phyloP scores from a whole-genome alignment of 768 basidiomycete genomes.

The Lactarius pseudohatsudake region DNA sequence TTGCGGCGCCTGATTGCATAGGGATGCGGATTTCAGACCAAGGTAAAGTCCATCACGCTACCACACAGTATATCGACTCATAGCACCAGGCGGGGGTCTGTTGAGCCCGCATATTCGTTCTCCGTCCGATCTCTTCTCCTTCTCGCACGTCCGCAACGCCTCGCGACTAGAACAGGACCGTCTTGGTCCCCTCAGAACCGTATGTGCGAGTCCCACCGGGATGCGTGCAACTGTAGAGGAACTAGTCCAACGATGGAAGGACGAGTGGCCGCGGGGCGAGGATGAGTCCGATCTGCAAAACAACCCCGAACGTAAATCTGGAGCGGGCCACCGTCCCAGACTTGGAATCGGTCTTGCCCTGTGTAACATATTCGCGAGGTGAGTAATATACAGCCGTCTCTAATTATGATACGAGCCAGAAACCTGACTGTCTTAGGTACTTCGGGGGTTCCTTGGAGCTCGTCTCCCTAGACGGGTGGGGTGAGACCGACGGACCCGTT shows the following conservation, averaged over 20 bases:
- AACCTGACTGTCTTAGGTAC: slow-evolving; percentile 47
- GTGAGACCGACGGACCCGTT: slow-evolving; percentile 42
- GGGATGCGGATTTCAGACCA: slow-evolving; percentile 88
- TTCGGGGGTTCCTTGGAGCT: slow-evolving; percentile 81
- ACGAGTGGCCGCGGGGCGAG: slow-evolving; percentile 31
- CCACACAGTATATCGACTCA: slow-evolving; percentile 13
- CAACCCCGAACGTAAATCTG: slow-evolving; percentile 45
- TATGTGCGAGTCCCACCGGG: slow-evolving; percentile 58
- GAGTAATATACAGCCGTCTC: slow-evolving; percentile 30
- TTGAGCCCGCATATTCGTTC: slow-evolving; percentile 50
- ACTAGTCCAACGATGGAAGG: slow-evolving; percentile 58
- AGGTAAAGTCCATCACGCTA: slow-evolving; percentile 46
- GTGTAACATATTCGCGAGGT: slow-evolving; percentile 88
- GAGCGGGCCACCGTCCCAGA: slow-evolving; percentile 54
- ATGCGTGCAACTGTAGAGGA: slow-evolving; percentile 79
- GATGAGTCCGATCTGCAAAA: slow-evolving; percentile 32
- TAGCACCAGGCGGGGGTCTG: slow-evolving; percentile 67
- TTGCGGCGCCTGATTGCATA: slow-evolving; percentile 69
- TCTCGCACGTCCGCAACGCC: slow-evolving; percentile 81
- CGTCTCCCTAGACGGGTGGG: slow-evolving; percentile 81
- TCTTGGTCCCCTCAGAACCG: slow-evolving; percentile 64
- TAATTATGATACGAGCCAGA: not conserved
- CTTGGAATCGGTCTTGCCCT: slow-evolving; percentile 86
- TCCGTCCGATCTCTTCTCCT: slow-evolving; percentile 83
- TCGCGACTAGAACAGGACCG: slow-evolving; percentile 65